Evolutionary conservation across 2,329 filamentous ascomycete genomes (phyloP), one percentile per base, ranked within the genome.

Genomic region (Xylaria sp.): DNA sequence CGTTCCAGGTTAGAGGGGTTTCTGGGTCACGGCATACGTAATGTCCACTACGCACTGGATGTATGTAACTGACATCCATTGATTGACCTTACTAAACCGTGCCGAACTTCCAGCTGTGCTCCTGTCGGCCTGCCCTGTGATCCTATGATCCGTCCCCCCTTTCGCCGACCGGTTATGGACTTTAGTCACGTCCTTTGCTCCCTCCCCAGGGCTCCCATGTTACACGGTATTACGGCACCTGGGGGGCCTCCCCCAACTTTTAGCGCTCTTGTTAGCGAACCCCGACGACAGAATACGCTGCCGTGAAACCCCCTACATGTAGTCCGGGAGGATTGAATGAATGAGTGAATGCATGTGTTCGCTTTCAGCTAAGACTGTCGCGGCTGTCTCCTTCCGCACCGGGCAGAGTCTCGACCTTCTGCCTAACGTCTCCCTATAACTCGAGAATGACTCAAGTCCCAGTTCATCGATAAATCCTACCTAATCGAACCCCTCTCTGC

Each of bases 311-410:
- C 9, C 24, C 24, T 26, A 26, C 5, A 9, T 26, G 16, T 34
- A 13, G 16, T 11, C 45, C 40, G 39, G 7, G 21, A 43, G 2
- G 13, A 24, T 9, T 20, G 24, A 19, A 29, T 26, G 17, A 19
- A 39, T 42, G 21, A 22, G 11, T 47, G 16, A 52, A 39, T 26
- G 20, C n/a, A 29, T 38, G 9, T 39, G 24, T 29, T 45, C n/a
- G 51, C 39, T 57, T 55, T 54, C 54, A 52, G 57, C 54, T 57
- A 49, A 57, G 57, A 60, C 57, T 34, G 54, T 22, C 29, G 8
- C 44, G 24, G 24, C 29, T 34, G 29, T 13, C 29, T 34, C 24
- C 11, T 26, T 11, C 16, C 29, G 16, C 16, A 13, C 9, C 11
- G 29, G 11, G 16, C 29, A 13, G 11, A 34, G 3, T 13, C 29